Conservation (phyloP, 768 basidiomycete genomes). For the Leccinum imitatum region DNA sequence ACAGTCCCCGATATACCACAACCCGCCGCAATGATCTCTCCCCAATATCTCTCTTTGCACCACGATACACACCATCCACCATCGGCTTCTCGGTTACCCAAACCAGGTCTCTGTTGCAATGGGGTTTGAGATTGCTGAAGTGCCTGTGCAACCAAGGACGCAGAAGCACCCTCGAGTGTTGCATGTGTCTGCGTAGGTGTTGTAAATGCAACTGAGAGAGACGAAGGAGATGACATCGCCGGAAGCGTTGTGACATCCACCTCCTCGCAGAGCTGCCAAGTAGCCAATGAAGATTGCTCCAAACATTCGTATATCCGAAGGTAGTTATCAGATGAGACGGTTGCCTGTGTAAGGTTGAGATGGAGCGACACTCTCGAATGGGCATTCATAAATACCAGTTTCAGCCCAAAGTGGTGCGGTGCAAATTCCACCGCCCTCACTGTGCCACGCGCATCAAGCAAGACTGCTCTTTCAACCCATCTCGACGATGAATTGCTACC, state of each 20-base stretch:
- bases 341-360: slow-evolving; percentile 52
- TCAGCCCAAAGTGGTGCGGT: slow-evolving; percentile 84
- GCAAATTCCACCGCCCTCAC: slow-evolving; percentile 86
- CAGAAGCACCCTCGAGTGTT: slow-evolving; percentile 53
- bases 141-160: slow-evolving; percentile 63
- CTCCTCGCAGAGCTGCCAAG: slow-evolving; percentile 76
- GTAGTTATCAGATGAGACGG: slow-evolving; percentile 83
- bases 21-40: slow-evolving; percentile 79
- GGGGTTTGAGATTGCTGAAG: slow-evolving; percentile 50
- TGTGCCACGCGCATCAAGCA: slow-evolving; percentile 84
- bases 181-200: slow-evolving; percentile 69
- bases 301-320: slow-evolving; percentile 90
- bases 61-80: slow-evolving; percentile 94
- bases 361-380: not conserved
- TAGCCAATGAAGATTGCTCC: slow-evolving; percentile 66
- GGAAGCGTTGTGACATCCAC: slow-evolving; percentile 68
- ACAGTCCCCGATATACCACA: slow-evolving; percentile 71
- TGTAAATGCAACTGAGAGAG: slow-evolving; percentile 59
- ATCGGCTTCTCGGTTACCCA: slow-evolving; percentile 75
- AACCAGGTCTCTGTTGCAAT: slow-evolving; percentile 39
- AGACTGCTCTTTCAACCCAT: slow-evolving; percentile 73
- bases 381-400: slow-evolving; percentile 56
- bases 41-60: slow-evolving; percentile 98
- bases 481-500: slow-evolving; percentile 38
- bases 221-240: slow-evolving; percentile 37